phyloP scores from a whole-genome alignment of 1,139 yeast species.

The Pichia terricola region DNA sequence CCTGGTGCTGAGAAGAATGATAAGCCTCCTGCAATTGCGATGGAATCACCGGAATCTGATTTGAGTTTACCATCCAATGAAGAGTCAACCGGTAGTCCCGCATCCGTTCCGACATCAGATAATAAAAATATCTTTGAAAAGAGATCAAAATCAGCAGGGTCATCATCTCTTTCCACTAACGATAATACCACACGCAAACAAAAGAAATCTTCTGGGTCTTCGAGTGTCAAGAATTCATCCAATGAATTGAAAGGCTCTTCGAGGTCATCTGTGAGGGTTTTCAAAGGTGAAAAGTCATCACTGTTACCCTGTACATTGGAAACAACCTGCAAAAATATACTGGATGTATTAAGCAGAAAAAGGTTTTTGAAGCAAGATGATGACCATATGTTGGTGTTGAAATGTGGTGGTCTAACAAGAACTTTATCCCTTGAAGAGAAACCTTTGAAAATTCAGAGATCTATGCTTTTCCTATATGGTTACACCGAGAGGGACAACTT shows the following conservation, averaged over 20 bases:
- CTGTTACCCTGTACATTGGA: conserved; percentile 40
- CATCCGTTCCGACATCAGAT: not conserved
- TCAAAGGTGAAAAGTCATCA: conserved; percentile 39
- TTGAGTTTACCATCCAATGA: not conserved
- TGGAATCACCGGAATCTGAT: not conserved
- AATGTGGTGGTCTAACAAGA: conserved; percentile 72
- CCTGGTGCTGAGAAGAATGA: not conserved
- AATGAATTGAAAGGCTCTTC: conserved; percentile 23
- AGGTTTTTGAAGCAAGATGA: conserved; percentile 61
- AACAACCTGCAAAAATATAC: conserved; percentile 67
- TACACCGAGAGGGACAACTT: conserved; percentile 68
- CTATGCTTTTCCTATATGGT: conserved; percentile 68
- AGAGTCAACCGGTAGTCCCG: not conserved
- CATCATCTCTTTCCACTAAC: too few relatives aligned
- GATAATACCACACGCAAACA: not conserved
- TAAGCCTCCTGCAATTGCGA: not conserved
- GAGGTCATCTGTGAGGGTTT: conserved; percentile 35
- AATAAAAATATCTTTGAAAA: not conserved
- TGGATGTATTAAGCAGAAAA: conserved; percentile 59
- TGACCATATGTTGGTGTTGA: conserved; percentile 71
- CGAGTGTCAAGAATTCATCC: not conserved
- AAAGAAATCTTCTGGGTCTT: not conserved
- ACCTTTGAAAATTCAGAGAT: conserved; percentile 73
- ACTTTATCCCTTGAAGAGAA: conserved; percentile 63
- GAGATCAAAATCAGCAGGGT: not conserved